Evolutionary conservation across 73 alveolate species (phyloP), one percentile per base, ranked within the genome.

Genomic region (Tetrahymena thermophila): DNA sequence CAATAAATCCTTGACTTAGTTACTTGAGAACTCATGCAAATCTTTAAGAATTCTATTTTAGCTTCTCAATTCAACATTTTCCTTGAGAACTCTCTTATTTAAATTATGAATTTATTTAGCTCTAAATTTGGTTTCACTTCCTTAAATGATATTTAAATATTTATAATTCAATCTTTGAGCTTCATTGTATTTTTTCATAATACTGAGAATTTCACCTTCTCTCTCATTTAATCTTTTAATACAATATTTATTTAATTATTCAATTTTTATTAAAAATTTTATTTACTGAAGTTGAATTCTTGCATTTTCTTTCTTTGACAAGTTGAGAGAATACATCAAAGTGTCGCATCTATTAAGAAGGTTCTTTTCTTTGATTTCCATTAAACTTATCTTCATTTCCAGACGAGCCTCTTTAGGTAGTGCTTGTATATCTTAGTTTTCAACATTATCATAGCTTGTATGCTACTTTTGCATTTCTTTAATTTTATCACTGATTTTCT

Each of bases 351-450:
- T 43, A 56, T 95, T 55, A 2, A 43, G 35, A 3, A 94, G 84
- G 89, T 95, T 85, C 94, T 93, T 95, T 93, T 95, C 97, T 21
- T 94, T 95, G 56, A 95, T 95, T 95, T 95, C 97, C 35, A 95
- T 55, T 15, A 95, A 85, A 23, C 94, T 43, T 85, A 95, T 95
- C 85, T 95, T 95, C 97, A 95, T 95, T 50, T 85, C 84, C 38
- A 89, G 43, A 85, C 97, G 93, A 85, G 85, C 94, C 85, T 95
- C 97, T 23, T 55, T 50, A 3, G 97, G 84, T 35, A 71, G 25
- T 0, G 95, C 85, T 50, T 34, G 31, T 35, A 55, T 89, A 23
- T 95, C 94, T 43, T 8, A 93, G 85, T 85, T 85, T 38, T 89
- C 35, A 89, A 85, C 94, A 10, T 56, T 85, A 8, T 50, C 25